phyloP scores from a whole-genome alignment of 2,329 filamentous ascomycete genomes.

The Lizonia empirigonia region DNA sequence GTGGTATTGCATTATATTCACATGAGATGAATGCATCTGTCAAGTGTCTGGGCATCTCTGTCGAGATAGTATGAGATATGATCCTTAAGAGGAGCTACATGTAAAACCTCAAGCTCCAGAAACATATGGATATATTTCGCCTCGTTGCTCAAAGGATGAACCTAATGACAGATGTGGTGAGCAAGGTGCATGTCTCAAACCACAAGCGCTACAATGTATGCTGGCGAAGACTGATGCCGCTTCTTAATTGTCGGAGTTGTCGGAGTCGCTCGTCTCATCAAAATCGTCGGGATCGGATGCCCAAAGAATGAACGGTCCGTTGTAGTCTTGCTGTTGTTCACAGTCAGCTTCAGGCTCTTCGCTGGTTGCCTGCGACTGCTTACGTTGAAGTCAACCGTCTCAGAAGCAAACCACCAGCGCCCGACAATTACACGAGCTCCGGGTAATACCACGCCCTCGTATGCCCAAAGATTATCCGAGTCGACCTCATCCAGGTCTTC shows the following conservation, averaged over 20 bases:
- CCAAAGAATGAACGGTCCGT: slow-evolving; percentile 46
- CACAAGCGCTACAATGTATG: not conserved
- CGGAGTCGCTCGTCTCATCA: not conserved
- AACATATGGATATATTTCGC: not conserved
- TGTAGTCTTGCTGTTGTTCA: slow-evolving; percentile 25
- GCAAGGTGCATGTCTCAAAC: not conserved
- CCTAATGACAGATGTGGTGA: not conserved
- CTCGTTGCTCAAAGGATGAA: not conserved
- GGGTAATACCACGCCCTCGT: slow-evolving; percentile 56
- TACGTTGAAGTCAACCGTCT: slow-evolving; percentile 26
- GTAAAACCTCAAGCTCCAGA: not conserved
- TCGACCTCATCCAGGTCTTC: slow-evolving; percentile 36
- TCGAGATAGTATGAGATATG: not conserved
- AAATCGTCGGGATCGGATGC: slow-evolving; percentile 26
- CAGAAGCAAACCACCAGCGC: slow-evolving; percentile 53
- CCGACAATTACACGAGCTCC: slow-evolving; percentile 55
- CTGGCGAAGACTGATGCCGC: too few relatives aligned
- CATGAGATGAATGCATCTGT: not conserved
- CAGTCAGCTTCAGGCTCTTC: slow-evolving; percentile 16
- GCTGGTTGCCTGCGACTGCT: slow-evolving; percentile 2
- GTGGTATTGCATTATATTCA: not conserved
- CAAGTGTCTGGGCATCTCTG: not conserved
- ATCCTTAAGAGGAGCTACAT: not conserved
- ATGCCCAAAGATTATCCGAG: slow-evolving; percentile 53
- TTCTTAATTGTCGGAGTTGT: slow-evolving; percentile 1